Percentiles rank a stretch among this genome's conserved stretches.
Evolutionary conservation across 805 yeast species (phyloP).

Genomic region (Metschnikowia koreensis): DNA sequence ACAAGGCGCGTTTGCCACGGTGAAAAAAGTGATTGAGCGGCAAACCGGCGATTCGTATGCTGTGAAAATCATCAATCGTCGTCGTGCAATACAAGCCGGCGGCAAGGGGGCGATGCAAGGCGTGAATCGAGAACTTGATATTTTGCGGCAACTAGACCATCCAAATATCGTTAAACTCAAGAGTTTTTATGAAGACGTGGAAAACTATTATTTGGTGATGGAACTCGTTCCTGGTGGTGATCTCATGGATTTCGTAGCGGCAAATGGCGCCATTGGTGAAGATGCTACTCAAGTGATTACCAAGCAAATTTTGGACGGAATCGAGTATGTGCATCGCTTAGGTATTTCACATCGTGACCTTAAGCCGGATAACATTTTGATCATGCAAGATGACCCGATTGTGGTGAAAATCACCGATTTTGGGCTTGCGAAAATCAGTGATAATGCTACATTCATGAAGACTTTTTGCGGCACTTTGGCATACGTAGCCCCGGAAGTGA

Average conservation of each 20-base stretch:
- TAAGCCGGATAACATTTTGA: conserved; percentile 92
- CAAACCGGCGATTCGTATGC: conserved; percentile 84
- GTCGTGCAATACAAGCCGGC: conserved; percentile 69
- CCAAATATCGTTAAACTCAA: conserved; percentile 80
- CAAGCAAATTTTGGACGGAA: conserved; percentile 78
- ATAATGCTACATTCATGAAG: conserved; percentile 80
- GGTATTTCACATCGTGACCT: conserved; percentile 96
- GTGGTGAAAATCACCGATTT: conserved; percentile 92
- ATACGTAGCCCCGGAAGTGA: conserved; percentile 94
- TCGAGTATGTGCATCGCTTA: conserved; percentile 79
- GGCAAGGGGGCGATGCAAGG: conserved; percentile 60
- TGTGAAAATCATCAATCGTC: conserved; percentile 81
- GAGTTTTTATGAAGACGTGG: conserved; percentile 82
- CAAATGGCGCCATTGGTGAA: conserved; percentile 89
- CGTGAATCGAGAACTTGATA: conserved; percentile 81
- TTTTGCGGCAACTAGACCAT: conserved; percentile 73
- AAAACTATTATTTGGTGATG: conserved; percentile 85
- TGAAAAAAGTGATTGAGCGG: conserved; percentile 85
- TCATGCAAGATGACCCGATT: conserved; percentile 89
- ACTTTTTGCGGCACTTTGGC: conserved; percentile 98
- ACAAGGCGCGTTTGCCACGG: conserved; percentile 98
- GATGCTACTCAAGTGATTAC: conserved; percentile 85
- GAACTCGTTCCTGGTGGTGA: conserved; percentile 97
- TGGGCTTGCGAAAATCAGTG: conserved; percentile 90
- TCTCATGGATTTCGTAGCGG: conserved; percentile 94